Base-by-base conservation (phyloP, 352 stramenopile species). In the Phytophthora cryptogea region DNA sequence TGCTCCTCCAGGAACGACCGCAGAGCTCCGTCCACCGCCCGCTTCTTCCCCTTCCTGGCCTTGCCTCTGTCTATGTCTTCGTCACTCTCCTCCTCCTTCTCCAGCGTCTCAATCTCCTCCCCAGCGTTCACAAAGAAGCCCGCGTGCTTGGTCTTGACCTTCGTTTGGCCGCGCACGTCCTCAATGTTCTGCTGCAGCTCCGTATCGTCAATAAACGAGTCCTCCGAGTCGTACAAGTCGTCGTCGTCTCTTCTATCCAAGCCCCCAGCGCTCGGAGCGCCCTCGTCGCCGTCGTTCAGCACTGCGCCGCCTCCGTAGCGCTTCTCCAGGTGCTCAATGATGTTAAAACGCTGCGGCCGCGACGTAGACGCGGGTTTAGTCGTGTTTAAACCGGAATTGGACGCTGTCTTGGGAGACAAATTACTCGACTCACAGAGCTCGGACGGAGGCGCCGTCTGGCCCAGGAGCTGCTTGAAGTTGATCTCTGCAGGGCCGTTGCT, bases 51-150 rank as follows among this genome's bases (percentile, higher is more conserved):
- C 23, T 54, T 49, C 50, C 84, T 86, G 10, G 36, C 43, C 47
- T 74, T 74, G 9, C 20, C 2, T 2, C 20, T 42, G 2, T 30
- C n/a, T 20, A 16, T 54, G 46, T 47, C 44, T 2, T 48, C 30
- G 8, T 51, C 47, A 26, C 51, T 50, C 1, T 58, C 51, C 9
- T 72, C 63, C 46, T 73, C 54, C 28, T 63, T 63, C 44, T 63
- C 78, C 44, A 95, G 57, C 43, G 80, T 95, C 74, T 95, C 86
- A 35, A 95, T 95, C 56, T 88, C 67, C 46, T 94, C 84, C 8
- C 86, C 86, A 14, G 86, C 86, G 53, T 94, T 95, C 23, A 95
- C 86, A 43, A 95, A 95, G 67, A 95, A 95, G 41, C 86, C 86
- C n/a, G 77, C 69, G 63, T 95, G 86, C 45, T 95, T 95, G 30